A percentile compares a stretch with the other conserved stretches of the same genome.
Evolutionary conservation across 2,329 filamentous ascomycete genomes (phyloP).

Genomic region (Trichoderma atroviride): DNA sequence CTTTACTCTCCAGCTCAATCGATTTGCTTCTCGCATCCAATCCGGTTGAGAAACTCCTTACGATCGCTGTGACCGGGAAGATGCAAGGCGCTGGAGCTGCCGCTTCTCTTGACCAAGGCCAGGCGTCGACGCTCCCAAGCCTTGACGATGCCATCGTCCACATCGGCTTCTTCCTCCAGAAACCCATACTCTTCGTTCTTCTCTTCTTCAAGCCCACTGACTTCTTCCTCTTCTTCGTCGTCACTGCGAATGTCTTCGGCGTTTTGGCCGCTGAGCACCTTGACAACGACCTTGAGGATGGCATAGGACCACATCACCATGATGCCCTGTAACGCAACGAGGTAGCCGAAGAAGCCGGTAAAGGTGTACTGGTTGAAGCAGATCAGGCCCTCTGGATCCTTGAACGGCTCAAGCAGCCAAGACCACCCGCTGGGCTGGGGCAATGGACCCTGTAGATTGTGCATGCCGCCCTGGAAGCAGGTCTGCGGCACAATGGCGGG

Average conservation of each 20-base stretch:
- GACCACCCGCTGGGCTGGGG: constrained; percentile 52
- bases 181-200: constrained; percentile 39
- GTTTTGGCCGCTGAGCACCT: constrained; percentile 72
- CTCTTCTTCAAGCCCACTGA: constrained; percentile 43
- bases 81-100: constrained; percentile 57
- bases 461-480: constrained; percentile 68
- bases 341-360: constrained; percentile 73
- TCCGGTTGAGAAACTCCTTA: constrained; percentile 78
- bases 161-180: constrained; percentile 72
- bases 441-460: constrained; percentile 58
- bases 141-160: constrained; percentile 68
- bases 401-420: constrained; percentile 75
- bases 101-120: constrained; percentile 50
- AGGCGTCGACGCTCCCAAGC: constrained; percentile 60
- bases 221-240: constrained; percentile 79
- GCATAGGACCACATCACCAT: constrained; percentile 87
- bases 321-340: constrained; percentile 77
- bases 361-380: constrained; percentile 80
- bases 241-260: constrained; percentile 90
- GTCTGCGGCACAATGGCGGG: constrained; percentile 64
- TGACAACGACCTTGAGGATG: constrained; percentile 79
- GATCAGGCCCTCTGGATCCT: constrained; percentile 69
- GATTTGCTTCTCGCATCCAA: constrained; percentile 75
- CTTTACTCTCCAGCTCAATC: not conserved
- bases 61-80: constrained; percentile 72